Evolutionary conservation across 306 rosid genomes (phyloP).

Genomic region (Calophaca sinica): DNA sequence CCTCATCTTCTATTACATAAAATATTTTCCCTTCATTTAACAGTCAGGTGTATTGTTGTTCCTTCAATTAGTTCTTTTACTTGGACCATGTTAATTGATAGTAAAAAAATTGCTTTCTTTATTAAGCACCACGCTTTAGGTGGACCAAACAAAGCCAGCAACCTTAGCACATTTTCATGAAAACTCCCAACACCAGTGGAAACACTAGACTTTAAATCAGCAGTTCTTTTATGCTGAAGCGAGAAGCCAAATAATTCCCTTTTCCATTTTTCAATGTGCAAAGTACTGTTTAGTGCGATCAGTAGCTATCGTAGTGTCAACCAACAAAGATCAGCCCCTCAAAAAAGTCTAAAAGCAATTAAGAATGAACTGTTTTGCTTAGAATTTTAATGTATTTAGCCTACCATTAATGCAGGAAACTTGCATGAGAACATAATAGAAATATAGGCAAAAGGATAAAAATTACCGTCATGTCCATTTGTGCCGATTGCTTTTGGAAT

Average conservation of each 20-base stretch:
- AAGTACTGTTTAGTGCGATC: not conserved
- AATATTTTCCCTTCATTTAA: too few relatives aligned
- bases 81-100: too few relatives aligned
- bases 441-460: conserved; percentile 34
- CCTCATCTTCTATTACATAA: too few relatives aligned
- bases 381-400: conserved; percentile 2
- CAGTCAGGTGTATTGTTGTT: too few relatives aligned
- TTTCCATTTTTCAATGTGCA: conserved; percentile 8
- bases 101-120: too few relatives aligned
- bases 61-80: too few relatives aligned
- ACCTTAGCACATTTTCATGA: not conserved
- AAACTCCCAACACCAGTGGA: not conserved
- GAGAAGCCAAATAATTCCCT: not conserved
- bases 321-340: not conserved
- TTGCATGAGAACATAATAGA: conserved; percentile 23
- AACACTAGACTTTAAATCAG: not conserved
- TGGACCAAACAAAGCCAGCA: conserved; percentile 16
- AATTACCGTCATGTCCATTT: conserved; percentile 96
- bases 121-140: too few relatives aligned
- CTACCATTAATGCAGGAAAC: conserved; percentile 30
- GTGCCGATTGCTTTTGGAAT: conserved; percentile 94
- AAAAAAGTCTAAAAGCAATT: not conserved
- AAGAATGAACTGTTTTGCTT: not conserved
- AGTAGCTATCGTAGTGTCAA: not conserved
- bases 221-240: not conserved